Percentiles rank a stretch among this genome's conserved stretches.
Evolutionary conservation across 108 stramenopile species (phyloP).

Genomic region (Stephanodiscus minutulus): DNA sequence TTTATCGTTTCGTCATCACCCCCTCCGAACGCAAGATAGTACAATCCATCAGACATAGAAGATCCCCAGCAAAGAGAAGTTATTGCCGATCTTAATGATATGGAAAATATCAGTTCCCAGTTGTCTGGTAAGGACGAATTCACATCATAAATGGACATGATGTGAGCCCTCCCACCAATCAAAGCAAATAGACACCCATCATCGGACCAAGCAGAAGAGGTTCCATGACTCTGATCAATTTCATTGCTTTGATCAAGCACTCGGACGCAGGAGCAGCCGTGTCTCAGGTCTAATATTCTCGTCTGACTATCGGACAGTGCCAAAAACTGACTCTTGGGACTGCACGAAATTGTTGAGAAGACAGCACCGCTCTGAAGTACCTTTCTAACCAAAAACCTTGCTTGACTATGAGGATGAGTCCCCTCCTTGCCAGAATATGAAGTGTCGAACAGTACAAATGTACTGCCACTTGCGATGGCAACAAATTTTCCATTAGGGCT

Average conservation of each 20-base stretch:
- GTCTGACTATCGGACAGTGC: constrained; percentile 55
- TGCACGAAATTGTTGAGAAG: constrained; percentile 51
- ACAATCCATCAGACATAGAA: constrained; percentile 45
- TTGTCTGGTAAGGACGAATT: constrained; percentile 25
- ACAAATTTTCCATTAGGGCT: constrained; percentile 59
- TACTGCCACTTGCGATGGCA: constrained; percentile 51
- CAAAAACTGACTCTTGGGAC: constrained; percentile 53
- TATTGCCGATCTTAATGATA: constrained; percentile 40
- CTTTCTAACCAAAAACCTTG: constrained; percentile 59
- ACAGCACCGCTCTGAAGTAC: constrained; percentile 52
- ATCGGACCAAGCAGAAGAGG: constrained; percentile 55
- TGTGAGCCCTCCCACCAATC: constrained; percentile 47
- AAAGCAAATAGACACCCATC: constrained; percentile 62
- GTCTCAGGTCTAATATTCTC: constrained; percentile 47
- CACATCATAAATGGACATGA: constrained; percentile 62
- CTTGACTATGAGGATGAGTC: constrained; percentile 24
- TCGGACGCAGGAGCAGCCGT: constrained; percentile 42
- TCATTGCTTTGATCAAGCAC: constrained; percentile 21
- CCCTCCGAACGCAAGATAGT: constrained; percentile 75
- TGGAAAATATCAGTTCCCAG: constrained; percentile 60
- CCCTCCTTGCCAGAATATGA: constrained; percentile 15
- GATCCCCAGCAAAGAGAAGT: constrained; percentile 75
- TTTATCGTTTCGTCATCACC: constrained; percentile 49
- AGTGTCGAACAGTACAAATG: constrained; percentile 58
- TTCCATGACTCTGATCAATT: constrained; percentile 18